Percentiles rank a stretch among this genome's conserved stretches.
Evolutionary conservation across 2,329 filamentous ascomycete genomes (phyloP).

Genomic region (Drechslerella coelobrocha): DNA sequence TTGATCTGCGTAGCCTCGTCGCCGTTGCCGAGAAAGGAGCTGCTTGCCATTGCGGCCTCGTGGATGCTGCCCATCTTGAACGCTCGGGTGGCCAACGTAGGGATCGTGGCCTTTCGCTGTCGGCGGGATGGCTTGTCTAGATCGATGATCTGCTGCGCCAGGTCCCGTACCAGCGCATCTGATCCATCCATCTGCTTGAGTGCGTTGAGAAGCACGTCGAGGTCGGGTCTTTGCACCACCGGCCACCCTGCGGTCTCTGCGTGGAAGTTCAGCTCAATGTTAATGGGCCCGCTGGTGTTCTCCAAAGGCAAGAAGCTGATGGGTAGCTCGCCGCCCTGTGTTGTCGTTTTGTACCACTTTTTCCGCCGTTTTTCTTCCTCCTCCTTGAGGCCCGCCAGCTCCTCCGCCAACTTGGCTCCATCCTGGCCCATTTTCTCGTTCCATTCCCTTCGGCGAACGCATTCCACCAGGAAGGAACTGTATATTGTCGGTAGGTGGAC

Average conservation of each 20-base stretch:
- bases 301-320: conserved; percentile 68
- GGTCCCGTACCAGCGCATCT: conserved; percentile 71
- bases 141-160: conserved; percentile 78
- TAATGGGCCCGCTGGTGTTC: conserved; percentile 56
- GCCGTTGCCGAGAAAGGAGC: conserved; percentile 82
- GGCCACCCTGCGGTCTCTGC: conserved; percentile 78
- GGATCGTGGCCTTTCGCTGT: conserved; percentile 65
- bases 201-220: conserved; percentile 74
- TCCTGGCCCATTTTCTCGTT: conserved; percentile 87
- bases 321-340: conserved; percentile 65
- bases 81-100: conserved; percentile 46
- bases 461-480: conserved; percentile 84
- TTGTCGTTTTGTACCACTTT: conserved; percentile 85
- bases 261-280: conserved; percentile 53
- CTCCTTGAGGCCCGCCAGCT: conserved; percentile 89
- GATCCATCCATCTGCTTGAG: conserved; percentile 72
- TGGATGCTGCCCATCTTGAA: conserved; percentile 97
- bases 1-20: conserved; percentile 68
- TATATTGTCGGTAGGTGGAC: conserved; percentile 87
- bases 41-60: conserved; percentile 85
- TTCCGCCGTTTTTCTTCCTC: conserved; percentile 87
- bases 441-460: conserved; percentile 87
- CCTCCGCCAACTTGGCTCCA: conserved; percentile 85
- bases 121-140: conserved; percentile 72
- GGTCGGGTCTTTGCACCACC: conserved; percentile 73